Evolutionary conservation across 441 rosid genomes (phyloP).

Genomic region (Pelargonium fulgidum): DNA sequence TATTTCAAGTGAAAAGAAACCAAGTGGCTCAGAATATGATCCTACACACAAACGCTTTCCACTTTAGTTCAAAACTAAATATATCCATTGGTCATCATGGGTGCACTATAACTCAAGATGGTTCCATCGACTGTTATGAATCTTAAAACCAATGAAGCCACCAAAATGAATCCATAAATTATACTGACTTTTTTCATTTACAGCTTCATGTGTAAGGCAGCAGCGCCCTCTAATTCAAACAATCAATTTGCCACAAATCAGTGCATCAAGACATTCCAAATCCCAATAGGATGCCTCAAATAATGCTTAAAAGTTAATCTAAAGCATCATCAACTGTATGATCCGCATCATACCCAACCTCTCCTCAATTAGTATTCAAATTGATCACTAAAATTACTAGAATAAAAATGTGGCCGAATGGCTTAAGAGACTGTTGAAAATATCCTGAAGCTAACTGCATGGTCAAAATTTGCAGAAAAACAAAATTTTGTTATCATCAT

Average conservation of each 20-base stretch:
- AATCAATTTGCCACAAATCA: not conserved
- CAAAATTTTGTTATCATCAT: not conserved
- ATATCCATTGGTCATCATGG: not conserved
- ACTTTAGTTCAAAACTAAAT: not conserved
- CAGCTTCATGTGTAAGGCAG: not conserved
- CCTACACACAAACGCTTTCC: not conserved
- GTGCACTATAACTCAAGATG: not conserved
- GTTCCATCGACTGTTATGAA: not conserved
- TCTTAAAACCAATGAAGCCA: not conserved
- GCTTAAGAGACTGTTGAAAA: too few species aligned
- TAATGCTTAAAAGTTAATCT: not conserved
- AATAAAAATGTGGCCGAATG: too few species aligned
- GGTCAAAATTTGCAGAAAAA: not conserved
- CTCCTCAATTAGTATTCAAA: not conserved
- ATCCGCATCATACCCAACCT: not conserved
- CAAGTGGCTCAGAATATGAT: not conserved
- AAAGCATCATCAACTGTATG: not conserved
- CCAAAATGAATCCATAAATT: not conserved
- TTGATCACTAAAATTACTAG: not conserved
- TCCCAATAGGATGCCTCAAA: not conserved
- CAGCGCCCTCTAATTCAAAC: too few species aligned
- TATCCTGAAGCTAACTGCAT: not conserved
- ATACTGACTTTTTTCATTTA: not conserved
- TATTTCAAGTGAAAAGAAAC: not conserved
- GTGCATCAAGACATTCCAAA: not conserved